Conservation (phyloP, 495 filamentous ascomycete species). For the Cenococcum geophilum region DNA sequence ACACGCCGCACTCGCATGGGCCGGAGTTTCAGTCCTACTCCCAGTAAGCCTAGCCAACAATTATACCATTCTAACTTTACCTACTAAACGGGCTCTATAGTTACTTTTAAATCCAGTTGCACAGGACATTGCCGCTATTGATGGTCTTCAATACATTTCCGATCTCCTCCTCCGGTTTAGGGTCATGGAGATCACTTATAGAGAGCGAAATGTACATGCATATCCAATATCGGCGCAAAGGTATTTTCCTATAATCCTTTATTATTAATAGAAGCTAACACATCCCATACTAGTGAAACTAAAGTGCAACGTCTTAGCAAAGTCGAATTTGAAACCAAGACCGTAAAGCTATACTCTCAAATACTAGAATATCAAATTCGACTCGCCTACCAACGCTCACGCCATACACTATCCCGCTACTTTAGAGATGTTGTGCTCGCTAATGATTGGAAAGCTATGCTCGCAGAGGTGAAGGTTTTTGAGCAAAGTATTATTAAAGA, state of each 20-base stretch:
- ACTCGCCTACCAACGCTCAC: conserved; percentile 3
- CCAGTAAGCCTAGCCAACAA: neutral
- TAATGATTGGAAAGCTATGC: conserved; percentile 8
- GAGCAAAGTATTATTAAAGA: conserved; percentile 1
- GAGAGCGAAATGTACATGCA: neutral
- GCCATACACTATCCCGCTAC: neutral
- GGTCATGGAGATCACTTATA: conserved; percentile 7
- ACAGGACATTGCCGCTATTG: conserved; percentile 4
- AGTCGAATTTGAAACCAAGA: conserved; percentile 4
- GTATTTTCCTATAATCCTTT: neutral
- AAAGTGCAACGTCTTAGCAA: conserved; percentile 3
- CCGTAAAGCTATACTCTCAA: conserved; percentile 7
- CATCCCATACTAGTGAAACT: neutral
- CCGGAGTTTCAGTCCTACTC: conserved; percentile 3
- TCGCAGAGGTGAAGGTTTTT: neutral
- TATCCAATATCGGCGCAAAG: conserved; percentile 1
- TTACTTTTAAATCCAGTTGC: conserved; percentile 5
- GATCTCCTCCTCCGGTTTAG: conserved; percentile 4
- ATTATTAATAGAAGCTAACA: neutral
- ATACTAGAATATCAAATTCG: conserved; percentile 9
- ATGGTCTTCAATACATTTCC: conserved; percentile 6
- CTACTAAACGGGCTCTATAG: conserved; percentile 4
- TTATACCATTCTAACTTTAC: neutral
- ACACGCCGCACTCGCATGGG: conserved; percentile 6
- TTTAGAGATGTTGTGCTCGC: conserved; percentile 9